A percentile compares a stretch with the other conserved stretches of the same genome.
Evolutionary conservation across 192 early-diverging fungal genomes (phyloP).

Genomic region (Mortierella antarctica): DNA sequence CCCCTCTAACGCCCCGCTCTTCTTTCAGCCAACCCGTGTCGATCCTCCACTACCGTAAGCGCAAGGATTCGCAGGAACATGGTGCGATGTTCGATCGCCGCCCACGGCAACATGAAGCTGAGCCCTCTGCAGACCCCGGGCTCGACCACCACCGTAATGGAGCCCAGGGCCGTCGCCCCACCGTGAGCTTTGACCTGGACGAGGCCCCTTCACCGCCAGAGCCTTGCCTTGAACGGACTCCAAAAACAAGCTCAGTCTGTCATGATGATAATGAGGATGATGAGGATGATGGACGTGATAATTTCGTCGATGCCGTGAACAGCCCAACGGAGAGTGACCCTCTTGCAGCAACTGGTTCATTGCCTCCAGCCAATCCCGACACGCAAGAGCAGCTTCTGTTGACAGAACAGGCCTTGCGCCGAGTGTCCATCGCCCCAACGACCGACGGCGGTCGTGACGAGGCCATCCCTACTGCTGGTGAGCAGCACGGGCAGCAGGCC

Average conservation of each 20-base stretch:
- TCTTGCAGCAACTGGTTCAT: background rate
- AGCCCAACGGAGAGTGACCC: no score
- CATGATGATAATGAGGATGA: constrained; percentile 17
- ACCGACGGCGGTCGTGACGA: constrained; percentile 1
- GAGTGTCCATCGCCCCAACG: constrained; percentile 24
- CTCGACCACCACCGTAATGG: constrained; percentile 14
- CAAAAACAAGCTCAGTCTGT: background rate
- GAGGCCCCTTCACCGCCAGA: constrained; percentile 4
- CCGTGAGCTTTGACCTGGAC: constrained; percentile 29
- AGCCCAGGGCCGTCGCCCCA: constrained; percentile 25
- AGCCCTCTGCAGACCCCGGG: background rate
- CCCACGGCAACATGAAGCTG: constrained; percentile 11
- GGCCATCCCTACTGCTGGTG: background rate
- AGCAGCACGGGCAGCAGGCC: background rate
- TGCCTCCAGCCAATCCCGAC: background rate
- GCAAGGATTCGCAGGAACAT: constrained; percentile 32
- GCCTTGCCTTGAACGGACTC: background rate
- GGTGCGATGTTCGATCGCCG: constrained; percentile 10
- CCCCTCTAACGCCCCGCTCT: constrained; percentile 1
- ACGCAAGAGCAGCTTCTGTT: background rate
- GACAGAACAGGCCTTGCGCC: constrained; percentile 19
- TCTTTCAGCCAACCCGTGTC: constrained; percentile 11
- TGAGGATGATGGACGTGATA: background rate
- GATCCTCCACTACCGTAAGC: constrained; percentile 22
- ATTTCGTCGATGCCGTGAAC: background rate